Percentiles rank a stretch among this genome's conserved stretches.
Evolutionary conservation across 495 filamentous ascomycete species (phyloP).

Genomic region (Hyaloscypha bicolor): DNA sequence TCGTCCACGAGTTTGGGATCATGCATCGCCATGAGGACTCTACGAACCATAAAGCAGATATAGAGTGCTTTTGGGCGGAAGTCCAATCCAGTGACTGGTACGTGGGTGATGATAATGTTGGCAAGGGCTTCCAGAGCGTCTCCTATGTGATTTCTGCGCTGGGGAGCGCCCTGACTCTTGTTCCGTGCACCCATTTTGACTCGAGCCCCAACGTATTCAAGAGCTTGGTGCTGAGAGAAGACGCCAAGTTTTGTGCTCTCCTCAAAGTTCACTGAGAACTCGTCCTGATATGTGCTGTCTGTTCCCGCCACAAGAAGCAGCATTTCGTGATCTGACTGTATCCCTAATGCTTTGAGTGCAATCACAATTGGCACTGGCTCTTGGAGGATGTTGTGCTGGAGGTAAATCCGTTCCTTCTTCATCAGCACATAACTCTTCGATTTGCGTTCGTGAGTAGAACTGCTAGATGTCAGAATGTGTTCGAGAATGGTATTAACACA

Average conservation of each 20-base stretch:
- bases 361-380: conserved; percentile 93
- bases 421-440: conserved; percentile 93
- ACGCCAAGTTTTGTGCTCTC: conserved; percentile 80
- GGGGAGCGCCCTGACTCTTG: conserved; percentile 45
- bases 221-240: conserved; percentile 89
- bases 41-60: conserved; percentile 91
- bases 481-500: conserved; percentile 14
- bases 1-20: conserved; percentile 90
- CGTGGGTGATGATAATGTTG: conserved; percentile 88
- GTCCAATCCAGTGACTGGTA: conserved; percentile 84
- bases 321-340: conserved; percentile 93
- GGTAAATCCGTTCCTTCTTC: conserved; percentile 86
- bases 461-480: conserved; percentile 36
- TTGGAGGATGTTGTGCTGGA: conserved; percentile 90
- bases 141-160: conserved; percentile 71
- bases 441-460: conserved; percentile 95
- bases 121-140: conserved; percentile 91
- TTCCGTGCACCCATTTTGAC: conserved; percentile 80
- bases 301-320: conserved; percentile 82
- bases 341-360: conserved; percentile 88
- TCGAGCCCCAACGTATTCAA: conserved; percentile 84
- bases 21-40: conserved; percentile 90
- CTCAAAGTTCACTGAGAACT: conserved; percentile 92
- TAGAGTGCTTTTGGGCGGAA: conserved; percentile 96
- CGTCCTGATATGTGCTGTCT: conserved; percentile 86